These are phyloP conservation scores for Mycena polygramma DNA, from an alignment of 768 basidiomycete genomes.

Conservation along the genomic window DNA sequence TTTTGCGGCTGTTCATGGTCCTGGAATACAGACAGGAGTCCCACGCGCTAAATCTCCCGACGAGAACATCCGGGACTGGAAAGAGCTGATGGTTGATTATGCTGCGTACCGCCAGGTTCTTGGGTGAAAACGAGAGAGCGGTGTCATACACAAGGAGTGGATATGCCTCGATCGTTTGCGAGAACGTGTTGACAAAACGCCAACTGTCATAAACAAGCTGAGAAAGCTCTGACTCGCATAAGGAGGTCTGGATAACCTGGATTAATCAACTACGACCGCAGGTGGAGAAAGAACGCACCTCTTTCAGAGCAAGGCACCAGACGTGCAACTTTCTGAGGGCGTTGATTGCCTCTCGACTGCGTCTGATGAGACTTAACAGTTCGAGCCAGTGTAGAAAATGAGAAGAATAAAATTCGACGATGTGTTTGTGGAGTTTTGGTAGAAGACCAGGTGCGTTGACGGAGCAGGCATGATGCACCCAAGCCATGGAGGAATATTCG, in stretches of 20 bases:
- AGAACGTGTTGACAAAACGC: constrained; percentile 8
- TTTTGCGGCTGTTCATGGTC: neutral
- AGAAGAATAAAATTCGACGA: neutral
- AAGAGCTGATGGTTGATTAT: too few species aligned
- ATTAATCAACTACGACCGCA: too few species aligned
- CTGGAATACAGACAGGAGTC: constrained; percentile 3
- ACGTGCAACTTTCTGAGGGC: neutral
- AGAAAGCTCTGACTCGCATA: neutral
- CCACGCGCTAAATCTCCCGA: neutral
- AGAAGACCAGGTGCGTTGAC: neutral
- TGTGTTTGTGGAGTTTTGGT: neutral
- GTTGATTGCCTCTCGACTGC: neutral
- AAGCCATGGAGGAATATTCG: neutral
- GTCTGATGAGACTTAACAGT: neutral
- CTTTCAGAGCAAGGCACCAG: too few species aligned
- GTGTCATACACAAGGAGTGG: constrained; percentile 16
- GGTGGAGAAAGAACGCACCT: too few species aligned
- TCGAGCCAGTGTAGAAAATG: constrained; percentile 14
- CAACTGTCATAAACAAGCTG: constrained; percentile 1
- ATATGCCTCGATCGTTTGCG: neutral
- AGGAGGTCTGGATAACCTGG: neutral
- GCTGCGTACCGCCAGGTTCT: neutral
- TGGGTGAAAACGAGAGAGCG: constrained; percentile 2
- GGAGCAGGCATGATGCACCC: neutral
- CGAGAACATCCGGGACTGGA: neutral